Conservation (phyloP, 257 asterid genomes). For the Capsicum pubescens region DNA sequence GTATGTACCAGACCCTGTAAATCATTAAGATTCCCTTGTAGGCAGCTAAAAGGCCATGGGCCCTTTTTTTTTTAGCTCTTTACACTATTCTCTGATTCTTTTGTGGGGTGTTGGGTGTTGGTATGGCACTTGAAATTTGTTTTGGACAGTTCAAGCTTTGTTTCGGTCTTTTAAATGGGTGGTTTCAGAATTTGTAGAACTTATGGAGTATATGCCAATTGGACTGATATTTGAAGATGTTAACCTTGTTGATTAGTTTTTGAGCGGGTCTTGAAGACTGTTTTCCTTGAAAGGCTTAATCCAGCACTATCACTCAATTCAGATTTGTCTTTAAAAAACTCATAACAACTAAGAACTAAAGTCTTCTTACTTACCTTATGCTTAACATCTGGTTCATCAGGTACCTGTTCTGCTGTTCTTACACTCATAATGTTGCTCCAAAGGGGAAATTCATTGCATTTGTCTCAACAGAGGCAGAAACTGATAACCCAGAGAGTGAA, state of each 20-base stretch:
- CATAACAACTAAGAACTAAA: conserved; percentile 3
- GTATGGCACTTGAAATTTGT: conserved; percentile 14
- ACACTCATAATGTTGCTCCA: conserved; percentile 97
- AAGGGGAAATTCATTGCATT: conserved; percentile 94
- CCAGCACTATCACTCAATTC: neutral
- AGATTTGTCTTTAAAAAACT: neutral
- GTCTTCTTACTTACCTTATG: conserved; percentile 27
- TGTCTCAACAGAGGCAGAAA: conserved; percentile 94
- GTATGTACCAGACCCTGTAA: neutral
- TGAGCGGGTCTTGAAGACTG: neutral
- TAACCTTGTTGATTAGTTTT: neutral
- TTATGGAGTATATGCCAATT: neutral
- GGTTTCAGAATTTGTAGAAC: neutral
- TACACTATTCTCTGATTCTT: conserved; percentile 16
- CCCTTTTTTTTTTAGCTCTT: neutral
- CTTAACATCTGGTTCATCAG: conserved; percentile 46
- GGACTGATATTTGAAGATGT: conserved; percentile 10
- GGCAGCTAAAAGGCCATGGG: neutral
- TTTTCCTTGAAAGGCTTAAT: neutral
- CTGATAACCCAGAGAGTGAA: conserved; percentile 87
- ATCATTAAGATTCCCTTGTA: neutral
- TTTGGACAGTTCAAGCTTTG: neutral
- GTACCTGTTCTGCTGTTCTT: conserved; percentile 96
- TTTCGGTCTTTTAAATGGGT: neutral
- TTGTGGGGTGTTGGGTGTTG: neutral